Conservation (phyloP, 2,329 filamentous ascomycete species). For the Penicillium sp. region DNA sequence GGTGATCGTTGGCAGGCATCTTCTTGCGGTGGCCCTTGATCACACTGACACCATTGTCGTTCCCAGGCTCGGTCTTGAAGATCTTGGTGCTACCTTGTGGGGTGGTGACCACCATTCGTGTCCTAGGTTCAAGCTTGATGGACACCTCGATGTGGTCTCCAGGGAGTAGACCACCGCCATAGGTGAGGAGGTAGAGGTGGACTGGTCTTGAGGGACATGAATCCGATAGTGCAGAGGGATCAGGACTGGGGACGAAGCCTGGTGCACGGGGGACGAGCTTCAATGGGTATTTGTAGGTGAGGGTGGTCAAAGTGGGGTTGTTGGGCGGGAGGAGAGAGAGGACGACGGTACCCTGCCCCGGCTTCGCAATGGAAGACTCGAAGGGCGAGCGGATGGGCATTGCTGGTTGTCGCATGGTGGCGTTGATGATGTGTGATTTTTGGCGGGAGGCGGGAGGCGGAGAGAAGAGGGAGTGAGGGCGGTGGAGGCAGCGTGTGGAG, state of each 20-base stretch:
- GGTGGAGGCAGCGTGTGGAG: constrained; percentile 1
- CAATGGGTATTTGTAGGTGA: constrained; percentile 91
- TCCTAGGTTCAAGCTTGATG: constrained; percentile 66
- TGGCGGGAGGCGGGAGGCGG: not conserved
- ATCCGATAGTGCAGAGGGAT: constrained; percentile 25
- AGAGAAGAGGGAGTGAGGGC: not conserved
- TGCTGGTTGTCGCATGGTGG: constrained; percentile 27
- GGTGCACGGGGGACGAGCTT: constrained; percentile 86
- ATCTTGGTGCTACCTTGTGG: constrained; percentile 88
- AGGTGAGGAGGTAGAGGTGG: constrained; percentile 87
- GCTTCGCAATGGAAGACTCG: constrained; percentile 70
- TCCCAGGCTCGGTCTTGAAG: constrained; percentile 71
- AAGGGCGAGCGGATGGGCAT: constrained; percentile 68
- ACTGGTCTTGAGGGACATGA: constrained; percentile 58
- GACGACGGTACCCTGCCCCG: constrained; percentile 79
- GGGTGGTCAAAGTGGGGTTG: constrained; percentile 70
- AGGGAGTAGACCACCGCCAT: constrained; percentile 89
- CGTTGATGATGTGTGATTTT: constrained; percentile 7
- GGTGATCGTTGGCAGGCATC: constrained; percentile 44
- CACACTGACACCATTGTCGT: constrained; percentile 22
- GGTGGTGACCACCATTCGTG: constrained; percentile 67
- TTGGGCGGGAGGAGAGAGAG: constrained; percentile 73
- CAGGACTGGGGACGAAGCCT: constrained; percentile 59
- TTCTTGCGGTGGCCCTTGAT: constrained; percentile 32
- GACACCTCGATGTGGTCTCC: constrained; percentile 79